phyloP scores from a whole-genome alignment of 208 protist species.

The Lotmaria passim region DNA sequence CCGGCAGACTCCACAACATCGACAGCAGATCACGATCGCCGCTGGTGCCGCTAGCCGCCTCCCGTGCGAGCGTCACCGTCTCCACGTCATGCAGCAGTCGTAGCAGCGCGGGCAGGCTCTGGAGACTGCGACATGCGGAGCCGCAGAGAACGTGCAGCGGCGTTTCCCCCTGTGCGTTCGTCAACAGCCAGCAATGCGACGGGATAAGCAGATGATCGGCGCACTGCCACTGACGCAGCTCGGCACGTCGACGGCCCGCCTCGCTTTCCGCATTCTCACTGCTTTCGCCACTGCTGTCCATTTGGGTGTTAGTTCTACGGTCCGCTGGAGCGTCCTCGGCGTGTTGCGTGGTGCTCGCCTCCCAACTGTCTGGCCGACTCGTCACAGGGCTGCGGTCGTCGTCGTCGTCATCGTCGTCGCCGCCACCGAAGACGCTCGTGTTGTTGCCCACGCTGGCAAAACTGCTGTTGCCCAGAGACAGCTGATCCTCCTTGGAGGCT shows the following conservation, averaged over 20 bases:
- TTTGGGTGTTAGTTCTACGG: background rate
- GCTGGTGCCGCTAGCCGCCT: background rate
- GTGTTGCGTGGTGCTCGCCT: constrained; percentile 2
- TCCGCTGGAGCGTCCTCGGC: too few species aligned
- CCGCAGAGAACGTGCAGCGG: constrained; percentile 71
- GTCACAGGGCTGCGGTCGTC: constrained; percentile 6
- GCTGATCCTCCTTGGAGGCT: constrained; percentile 7
- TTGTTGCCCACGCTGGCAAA: constrained; percentile 21
- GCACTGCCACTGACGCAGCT: constrained; percentile 24
- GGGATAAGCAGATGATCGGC: constrained; percentile 21
- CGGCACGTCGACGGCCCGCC: constrained; percentile 1
- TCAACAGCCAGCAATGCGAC: constrained; percentile 42
- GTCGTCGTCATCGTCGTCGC: constrained; percentile 9
- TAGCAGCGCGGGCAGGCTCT: constrained; percentile 42
- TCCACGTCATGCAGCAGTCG: constrained; percentile 36
- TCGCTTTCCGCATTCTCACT: background rate
- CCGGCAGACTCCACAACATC: constrained; percentile 38
- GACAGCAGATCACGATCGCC: constrained; percentile 7
- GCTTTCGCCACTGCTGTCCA: background rate
- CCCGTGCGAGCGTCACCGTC: constrained; percentile 7
- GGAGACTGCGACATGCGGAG: constrained; percentile 33
- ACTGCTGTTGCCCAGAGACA: constrained; percentile 20
- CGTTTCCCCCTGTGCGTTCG: constrained; percentile 49
- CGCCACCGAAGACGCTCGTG: constrained; percentile 7
- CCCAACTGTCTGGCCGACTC: background rate